These are phyloP conservation scores for Mucor piriformis DNA, from an alignment of 371 early-diverging fungal species.

Conservation along the genomic window DNA sequence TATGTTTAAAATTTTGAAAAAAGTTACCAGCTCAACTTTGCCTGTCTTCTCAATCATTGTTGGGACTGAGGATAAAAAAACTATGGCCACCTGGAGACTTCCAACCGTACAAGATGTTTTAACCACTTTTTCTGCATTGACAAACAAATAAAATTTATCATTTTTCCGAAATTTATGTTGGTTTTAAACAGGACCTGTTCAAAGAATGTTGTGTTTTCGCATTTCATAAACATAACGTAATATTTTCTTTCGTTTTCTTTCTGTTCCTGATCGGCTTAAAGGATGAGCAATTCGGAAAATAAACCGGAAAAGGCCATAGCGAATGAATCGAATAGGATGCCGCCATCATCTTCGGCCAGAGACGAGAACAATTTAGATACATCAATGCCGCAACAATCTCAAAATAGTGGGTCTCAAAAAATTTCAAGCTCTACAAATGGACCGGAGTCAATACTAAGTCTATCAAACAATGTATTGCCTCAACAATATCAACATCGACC, in stretches of 20 bases:
- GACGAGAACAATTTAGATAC: background rate
- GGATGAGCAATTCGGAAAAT: background rate
- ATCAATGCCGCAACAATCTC: background rate
- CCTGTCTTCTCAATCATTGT: slow-evolving; percentile 70
- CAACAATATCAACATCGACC: background rate
- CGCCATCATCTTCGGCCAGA: too few species aligned
- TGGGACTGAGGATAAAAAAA: slow-evolving; percentile 78
- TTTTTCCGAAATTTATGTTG: background rate
- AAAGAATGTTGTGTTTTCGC: background rate
- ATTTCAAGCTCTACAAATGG: too few species aligned
- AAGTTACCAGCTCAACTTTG: slow-evolving; percentile 29
- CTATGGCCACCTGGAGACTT: slow-evolving; percentile 80
- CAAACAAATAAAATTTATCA: background rate
- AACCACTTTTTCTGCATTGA: slow-evolving; percentile 11
- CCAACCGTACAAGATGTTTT: slow-evolving; percentile 59
- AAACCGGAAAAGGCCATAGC: background rate
- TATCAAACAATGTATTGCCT: background rate
- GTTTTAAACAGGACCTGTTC: background rate
- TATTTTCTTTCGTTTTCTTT: background rate
- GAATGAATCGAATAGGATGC: background rate
- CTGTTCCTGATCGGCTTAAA: background rate
- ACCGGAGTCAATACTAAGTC: background rate
- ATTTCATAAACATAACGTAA: too few species aligned
- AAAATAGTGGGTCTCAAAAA: background rate
- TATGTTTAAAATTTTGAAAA: slow-evolving; percentile 79